A percentile compares a stretch with the other conserved stretches of the same genome.
Evolutionary conservation across 129 eudicot species (phyloP).

Genomic region (Centaurea solstitialis): DNA sequence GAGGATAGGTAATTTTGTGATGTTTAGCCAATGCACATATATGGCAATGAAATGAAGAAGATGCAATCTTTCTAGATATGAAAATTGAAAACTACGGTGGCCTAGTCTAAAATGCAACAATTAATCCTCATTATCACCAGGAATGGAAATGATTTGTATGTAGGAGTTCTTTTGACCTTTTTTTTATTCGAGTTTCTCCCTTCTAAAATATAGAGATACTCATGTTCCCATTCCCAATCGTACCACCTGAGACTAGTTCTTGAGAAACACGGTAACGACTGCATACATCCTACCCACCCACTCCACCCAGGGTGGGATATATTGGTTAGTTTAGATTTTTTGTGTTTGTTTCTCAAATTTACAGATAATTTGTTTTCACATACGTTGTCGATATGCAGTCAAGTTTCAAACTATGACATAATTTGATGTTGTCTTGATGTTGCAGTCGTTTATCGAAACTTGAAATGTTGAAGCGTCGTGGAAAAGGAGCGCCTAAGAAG

Average conservation of each 20-base stretch:
- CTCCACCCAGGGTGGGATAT: neutral
- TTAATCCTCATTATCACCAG: too few species aligned
- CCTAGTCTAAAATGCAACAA: too few species aligned
- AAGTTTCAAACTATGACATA: neutral
- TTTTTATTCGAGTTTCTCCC: too few species aligned
- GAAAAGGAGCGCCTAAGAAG: slow-evolving; percentile 86
- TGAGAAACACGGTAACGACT: too few species aligned
- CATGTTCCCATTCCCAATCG: too few species aligned
- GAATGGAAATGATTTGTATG: too few species aligned
- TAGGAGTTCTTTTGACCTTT: too few species aligned
- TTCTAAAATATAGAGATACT: too few species aligned
- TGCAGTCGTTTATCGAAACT: slow-evolving; percentile 78
- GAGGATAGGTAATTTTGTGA: neutral
- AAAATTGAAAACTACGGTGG: too few species aligned
- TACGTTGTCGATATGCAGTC: neutral
- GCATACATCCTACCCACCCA: neutral
- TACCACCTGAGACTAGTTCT: too few species aligned
- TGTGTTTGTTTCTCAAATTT: slow-evolving; percentile 3
- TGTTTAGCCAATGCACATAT: neutral
- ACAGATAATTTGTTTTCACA: neutral
- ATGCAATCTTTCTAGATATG: too few species aligned
- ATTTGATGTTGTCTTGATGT: neutral
- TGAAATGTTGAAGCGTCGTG: slow-evolving; percentile 89
- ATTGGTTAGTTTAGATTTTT: neutral
- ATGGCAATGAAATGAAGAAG: neutral